Evolutionary conservation across 768 basidiomycete species (phyloP), one percentile per base, ranked within the genome.

Genomic region (Artomyces pyxidatus): DNA sequence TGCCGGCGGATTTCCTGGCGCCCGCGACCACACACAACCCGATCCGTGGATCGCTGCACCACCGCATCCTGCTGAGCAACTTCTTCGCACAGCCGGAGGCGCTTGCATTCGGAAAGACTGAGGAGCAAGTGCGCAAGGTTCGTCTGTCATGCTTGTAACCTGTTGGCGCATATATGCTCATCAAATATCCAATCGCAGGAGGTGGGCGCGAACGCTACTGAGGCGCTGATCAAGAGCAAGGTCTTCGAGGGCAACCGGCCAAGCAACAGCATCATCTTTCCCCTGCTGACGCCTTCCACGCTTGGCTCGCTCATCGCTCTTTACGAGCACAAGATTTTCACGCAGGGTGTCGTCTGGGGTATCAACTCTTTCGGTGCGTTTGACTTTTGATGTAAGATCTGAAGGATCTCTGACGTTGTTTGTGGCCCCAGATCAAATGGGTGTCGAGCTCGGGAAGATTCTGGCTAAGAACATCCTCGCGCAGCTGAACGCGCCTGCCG

Each of bases 271-370:
- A 90, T 97, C 67, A 68, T 98, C 69, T 96, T 98, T 83, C 91
- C 92, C 21, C 68, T 88, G 56, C 69, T 98, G 61, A 96, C 92
- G 1, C 95, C 96, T 11, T 79, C 83, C 37, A 88, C 83, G 10
- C 82, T 98, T 32, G 96, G 90, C 71, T 64, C 92, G 2, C 71
- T 96, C 47, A 87, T 96, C 62, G 90, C 87, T 14, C 61, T 96
- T 55, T 96, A 95, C 64, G 93, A 98, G 69, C 96, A 99, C 76
- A 99, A 99, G 76, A 96, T 99, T 63, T 97, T 97, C 68, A 87
- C 88, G 0, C 96, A 98, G 65, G 96, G 96, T 63, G 85, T 88
- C 39, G 75, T 98, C 50, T 98, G 93, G 94, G 94, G 94, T 22
- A 95, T 99, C 75, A 98, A 99, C 75, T 93, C 91, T 3, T 98